A percentile compares a stretch with the other conserved stretches of the same genome.
These are phyloP conservation scores for Chrysoporthe cubensis DNA, from an alignment of 2,329 filamentous ascomycete genomes.

Conservation along the genomic window DNA sequence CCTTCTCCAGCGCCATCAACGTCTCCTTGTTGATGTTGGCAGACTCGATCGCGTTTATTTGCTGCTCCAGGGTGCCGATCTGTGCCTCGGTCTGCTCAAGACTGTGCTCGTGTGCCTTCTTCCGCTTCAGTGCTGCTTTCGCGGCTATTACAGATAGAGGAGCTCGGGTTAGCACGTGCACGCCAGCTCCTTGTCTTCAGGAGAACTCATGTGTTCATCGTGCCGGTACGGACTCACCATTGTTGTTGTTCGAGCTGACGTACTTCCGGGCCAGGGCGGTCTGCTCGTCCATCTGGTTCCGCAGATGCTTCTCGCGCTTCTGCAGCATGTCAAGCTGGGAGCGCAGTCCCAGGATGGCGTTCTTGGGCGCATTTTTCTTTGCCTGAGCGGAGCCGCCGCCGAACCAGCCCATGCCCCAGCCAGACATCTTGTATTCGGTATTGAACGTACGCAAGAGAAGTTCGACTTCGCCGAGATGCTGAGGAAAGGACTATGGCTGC, in stretches of 20 bases:
- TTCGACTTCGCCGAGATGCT: neutral
- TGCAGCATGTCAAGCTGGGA: slow-evolving; percentile 95
- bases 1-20: slow-evolving; percentile 89
- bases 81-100: slow-evolving; percentile 89
- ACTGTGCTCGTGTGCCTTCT: slow-evolving; percentile 91
- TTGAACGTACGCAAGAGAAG: slow-evolving; percentile 8
- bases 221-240: slow-evolving; percentile 56
- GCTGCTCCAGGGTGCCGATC: slow-evolving; percentile 89
- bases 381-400: slow-evolving; percentile 84
- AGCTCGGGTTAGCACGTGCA: slow-evolving; percentile 29
- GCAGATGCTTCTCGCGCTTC: slow-evolving; percentile 90
- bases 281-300: slow-evolving; percentile 92
- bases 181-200: neutral
- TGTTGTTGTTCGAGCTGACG: slow-evolving; percentile 91
- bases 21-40: slow-evolving; percentile 99
- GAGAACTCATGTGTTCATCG: slow-evolving; percentile 11
- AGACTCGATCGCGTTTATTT: slow-evolving; percentile 95
- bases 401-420: slow-evolving; percentile 78
- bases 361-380: slow-evolving; percentile 93
- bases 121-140: slow-evolving; percentile 85
- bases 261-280: slow-evolving; percentile 87
- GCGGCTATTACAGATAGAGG: slow-evolving; percentile 66
- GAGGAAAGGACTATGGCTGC: neutral
- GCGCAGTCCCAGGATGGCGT: slow-evolving; percentile 87
- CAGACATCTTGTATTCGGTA: slow-evolving; percentile 54